These are phyloP conservation scores for Aphanoascus verrucosus DNA, from an alignment of 2,329 filamentous ascomycete genomes.

Conservation along the genomic window DNA sequence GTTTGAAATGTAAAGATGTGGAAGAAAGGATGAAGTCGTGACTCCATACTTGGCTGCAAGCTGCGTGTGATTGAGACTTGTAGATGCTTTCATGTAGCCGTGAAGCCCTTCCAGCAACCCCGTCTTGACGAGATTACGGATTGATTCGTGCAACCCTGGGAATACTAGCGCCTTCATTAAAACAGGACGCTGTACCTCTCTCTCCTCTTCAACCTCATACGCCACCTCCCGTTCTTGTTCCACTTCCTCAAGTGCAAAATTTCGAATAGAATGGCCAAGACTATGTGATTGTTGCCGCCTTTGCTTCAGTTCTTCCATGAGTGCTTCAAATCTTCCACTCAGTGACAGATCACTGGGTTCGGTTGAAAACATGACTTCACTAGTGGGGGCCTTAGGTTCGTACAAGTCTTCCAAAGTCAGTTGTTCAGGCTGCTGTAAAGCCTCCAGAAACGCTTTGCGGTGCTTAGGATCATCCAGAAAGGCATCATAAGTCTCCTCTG, in stretches of 20 bases:
- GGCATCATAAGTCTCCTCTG: constrained; percentile 32
- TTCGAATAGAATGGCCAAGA: constrained; percentile 39
- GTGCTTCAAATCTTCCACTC: not conserved
- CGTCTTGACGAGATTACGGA: not conserved
- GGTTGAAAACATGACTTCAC: not conserved
- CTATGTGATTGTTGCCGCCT: constrained; percentile 33
- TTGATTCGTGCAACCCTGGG: not conserved
- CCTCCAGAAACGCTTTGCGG: constrained; percentile 33
- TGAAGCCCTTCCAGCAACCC: not conserved
- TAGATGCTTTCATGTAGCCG: constrained; percentile 2
- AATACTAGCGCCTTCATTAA: not conserved
- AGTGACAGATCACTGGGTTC: not conserved
- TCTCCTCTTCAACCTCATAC: constrained; percentile 31
- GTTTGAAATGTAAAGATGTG: constrained; percentile 2
- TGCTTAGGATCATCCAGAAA: constrained; percentile 31
- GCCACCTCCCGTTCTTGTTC: constrained; percentile 49
- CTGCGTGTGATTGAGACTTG: not conserved
- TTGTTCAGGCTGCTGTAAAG: constrained; percentile 36
- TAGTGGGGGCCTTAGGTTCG: not conserved
- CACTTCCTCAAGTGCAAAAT: constrained; percentile 40
- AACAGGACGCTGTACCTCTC: constrained; percentile 8
- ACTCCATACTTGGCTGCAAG: constrained; percentile 24
- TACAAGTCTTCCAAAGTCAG: constrained; percentile 38
- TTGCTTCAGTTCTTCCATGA: constrained; percentile 12
- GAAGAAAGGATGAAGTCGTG: constrained; percentile 4